These are phyloP conservation scores for Chrysanthemum lavandulifolium DNA, from an alignment of 129 eudicot species.

Conservation along the genomic window DNA sequence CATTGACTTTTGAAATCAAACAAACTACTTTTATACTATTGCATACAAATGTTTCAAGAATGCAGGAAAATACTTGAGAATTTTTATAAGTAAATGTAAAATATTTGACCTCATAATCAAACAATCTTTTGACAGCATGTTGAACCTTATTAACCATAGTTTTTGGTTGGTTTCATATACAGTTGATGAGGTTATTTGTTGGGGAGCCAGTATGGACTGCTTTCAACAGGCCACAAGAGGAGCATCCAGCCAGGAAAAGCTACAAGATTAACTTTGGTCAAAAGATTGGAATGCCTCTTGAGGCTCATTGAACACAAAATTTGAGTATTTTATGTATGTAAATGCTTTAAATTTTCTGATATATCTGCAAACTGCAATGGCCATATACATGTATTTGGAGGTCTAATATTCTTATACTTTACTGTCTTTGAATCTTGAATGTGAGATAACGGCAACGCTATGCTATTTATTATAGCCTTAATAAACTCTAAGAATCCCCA, in stretches of 20 bases:
- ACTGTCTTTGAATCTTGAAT: constrained; percentile 18
- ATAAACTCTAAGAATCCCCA: neutral
- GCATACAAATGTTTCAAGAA: no score
- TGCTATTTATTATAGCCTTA: neutral
- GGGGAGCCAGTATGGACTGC: constrained; percentile 96
- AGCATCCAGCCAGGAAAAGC: constrained; percentile 80
- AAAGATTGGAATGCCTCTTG: constrained; percentile 47
- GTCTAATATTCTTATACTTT: constrained; percentile 11
- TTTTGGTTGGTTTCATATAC: constrained; percentile 20
- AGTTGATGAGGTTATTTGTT: constrained; percentile 89
- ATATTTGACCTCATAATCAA: neutral
- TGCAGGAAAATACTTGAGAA: no score
- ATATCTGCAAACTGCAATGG: neutral
- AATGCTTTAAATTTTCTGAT: neutral
- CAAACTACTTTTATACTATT: no score
- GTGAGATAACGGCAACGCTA: neutral
- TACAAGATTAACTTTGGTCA: constrained; percentile 51
- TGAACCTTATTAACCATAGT: neutral
- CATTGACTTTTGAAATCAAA: no score
- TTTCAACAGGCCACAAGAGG: constrained; percentile 81
- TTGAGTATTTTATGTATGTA: constrained; percentile 3
- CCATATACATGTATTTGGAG: constrained; percentile 19
- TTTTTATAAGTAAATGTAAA: no score
- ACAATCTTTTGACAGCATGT: constrained; percentile 9
- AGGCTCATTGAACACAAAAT: constrained; percentile 53